Evolutionary conservation across 2,329 filamentous ascomycete genomes (phyloP), one percentile per base, ranked within the genome.

Genomic region (Pseudocercospora musae): DNA sequence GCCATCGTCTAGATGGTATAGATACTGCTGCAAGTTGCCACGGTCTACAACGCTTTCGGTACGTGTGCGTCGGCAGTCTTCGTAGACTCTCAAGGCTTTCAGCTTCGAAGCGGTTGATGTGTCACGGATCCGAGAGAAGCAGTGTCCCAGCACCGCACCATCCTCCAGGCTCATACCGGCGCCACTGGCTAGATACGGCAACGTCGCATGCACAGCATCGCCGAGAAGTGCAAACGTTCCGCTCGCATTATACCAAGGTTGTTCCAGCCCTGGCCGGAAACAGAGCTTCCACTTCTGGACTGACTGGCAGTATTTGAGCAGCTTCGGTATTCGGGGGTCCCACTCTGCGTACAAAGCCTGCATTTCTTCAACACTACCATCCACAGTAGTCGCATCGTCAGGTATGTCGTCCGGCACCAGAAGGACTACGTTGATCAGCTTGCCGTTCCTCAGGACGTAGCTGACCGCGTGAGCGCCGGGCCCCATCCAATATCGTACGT

Each of bases 161-260:
- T 88, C 85, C 71, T 88, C 85, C 0, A 87, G 76, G 3, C 82
- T 81, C 84, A 87, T 87, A 1, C 84, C 84, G 0, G 84, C 85
- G 1, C 84, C 81, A 6, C 76, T 79, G 1, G 84, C 84, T 0
- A 87, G 76, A 69, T 89, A 89, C 0, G 87, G 87, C 0, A 89
- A 76, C 0, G 85, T 88, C 0, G 87, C 85, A 64, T 89, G 86
- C 1, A 85, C 85, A 0, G 86, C 84, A 68, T 89, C 87, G 0
- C 87, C 87, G 0, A 89, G 77, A 69, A 89, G 80, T 0, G 84
- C 82, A 68, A 87, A 86, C 0, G 82, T 76, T 0, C 81, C 85
- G 0, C 79, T 82, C 0, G 80, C 74, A 65, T 88, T 81, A 0
- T 79, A 83, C 86, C 87, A 89, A 0, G 77, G 18, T 18, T 31